These are phyloP conservation scores for Colletotrichum phormii DNA, from an alignment of 2,329 filamentous ascomycete genomes.

Conservation along the genomic window DNA sequence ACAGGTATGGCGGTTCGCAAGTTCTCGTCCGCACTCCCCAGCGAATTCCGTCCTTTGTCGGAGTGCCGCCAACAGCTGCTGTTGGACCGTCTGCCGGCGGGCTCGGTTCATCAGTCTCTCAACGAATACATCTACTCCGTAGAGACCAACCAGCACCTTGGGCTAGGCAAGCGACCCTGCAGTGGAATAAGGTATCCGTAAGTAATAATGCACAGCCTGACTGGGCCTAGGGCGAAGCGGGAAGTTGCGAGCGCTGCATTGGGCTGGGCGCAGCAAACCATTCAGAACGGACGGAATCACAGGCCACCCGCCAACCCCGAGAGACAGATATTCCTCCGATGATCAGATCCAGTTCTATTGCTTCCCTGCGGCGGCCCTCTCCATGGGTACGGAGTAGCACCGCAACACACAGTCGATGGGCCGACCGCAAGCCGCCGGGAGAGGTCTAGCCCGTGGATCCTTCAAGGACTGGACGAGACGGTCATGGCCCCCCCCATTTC, in stretches of 20 bases:
- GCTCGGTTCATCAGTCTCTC: not conserved
- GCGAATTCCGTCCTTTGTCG: not conserved
- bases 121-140: not conserved
- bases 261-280: slow-evolving; percentile 4
- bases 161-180: not conserved
- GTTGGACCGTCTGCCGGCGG: not conserved
- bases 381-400: slow-evolving; percentile 7
- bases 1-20: not conserved
- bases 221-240: slow-evolving; percentile 4
- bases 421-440: slow-evolving; percentile 7
- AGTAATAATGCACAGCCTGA: not conserved
- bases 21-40: not conserved
- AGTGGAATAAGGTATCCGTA: not conserved
- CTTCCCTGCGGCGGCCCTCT: not conserved
- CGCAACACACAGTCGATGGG: slow-evolving; percentile 10
- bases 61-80: not conserved
- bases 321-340: slow-evolving; percentile 25
- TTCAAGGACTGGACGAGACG: slow-evolving; percentile 7
- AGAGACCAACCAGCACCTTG: not conserved
- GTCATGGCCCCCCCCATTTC: slow-evolving; percentile 11
- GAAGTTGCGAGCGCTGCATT: slow-evolving; percentile 25
- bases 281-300: not conserved
- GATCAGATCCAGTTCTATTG: slow-evolving; percentile 9
- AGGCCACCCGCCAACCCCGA: slow-evolving; percentile 15
- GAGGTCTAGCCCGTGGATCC: slow-evolving; percentile 18